Percentiles rank a stretch among this genome's conserved stretches.
phyloP scores from a whole-genome alignment of 1,284 basidiomycete species.

The Heterobasidion annosum region DNA sequence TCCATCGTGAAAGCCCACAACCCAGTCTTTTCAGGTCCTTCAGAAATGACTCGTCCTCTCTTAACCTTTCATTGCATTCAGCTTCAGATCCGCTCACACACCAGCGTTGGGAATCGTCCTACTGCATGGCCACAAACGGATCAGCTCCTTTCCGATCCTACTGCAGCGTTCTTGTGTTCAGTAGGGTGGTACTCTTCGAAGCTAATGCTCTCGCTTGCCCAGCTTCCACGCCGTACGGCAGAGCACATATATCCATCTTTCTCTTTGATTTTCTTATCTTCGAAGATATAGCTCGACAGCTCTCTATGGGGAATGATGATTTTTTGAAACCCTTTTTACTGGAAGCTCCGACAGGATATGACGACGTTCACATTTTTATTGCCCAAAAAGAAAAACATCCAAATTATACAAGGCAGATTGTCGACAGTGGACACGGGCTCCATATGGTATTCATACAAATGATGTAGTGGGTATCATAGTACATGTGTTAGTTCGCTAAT shows the following conservation, averaged over 20 bases:
- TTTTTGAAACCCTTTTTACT: not conserved
- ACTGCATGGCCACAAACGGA: too few species aligned
- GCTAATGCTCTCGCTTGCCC: not conserved
- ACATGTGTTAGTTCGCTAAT: slow-evolving; percentile 12
- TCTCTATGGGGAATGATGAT: not conserved
- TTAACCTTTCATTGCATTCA: slow-evolving; percentile 3
- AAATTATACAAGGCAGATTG: not conserved
- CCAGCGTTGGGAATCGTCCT: too few species aligned
- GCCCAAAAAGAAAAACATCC: not conserved
- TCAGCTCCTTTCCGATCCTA: too few species aligned
- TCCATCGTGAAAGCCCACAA: not conserved
- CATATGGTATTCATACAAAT: slow-evolving; percentile 23
- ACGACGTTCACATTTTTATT: not conserved
- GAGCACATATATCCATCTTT: not conserved
- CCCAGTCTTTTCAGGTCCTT: not conserved
- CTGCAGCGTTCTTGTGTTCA: not conserved
- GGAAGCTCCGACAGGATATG: not conserved
- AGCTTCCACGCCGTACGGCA: not conserved
- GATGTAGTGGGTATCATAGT: slow-evolving; percentile 18
- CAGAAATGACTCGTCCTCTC: not conserved
- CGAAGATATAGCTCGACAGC: not conserved
- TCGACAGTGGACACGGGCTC: slow-evolving; percentile 1
- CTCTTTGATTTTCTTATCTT: not conserved
- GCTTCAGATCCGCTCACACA: too few species aligned
- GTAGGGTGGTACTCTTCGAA: not conserved